Evolutionary conservation across 352 stramenopile genomes (phyloP).

Genomic region (Pythium oligandrum): DNA sequence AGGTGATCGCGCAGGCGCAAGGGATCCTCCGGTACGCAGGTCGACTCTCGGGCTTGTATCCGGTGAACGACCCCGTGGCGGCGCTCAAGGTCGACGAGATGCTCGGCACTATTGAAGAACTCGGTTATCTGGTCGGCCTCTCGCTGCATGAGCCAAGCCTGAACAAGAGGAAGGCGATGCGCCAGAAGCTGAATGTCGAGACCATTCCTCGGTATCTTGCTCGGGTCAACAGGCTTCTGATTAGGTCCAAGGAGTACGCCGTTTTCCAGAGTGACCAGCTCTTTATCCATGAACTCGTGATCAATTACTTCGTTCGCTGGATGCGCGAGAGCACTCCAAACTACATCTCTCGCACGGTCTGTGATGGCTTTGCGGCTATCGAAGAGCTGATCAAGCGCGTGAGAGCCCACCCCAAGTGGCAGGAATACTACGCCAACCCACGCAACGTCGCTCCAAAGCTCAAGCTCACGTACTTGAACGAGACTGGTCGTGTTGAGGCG

Average conservation of each 20-base stretch:
- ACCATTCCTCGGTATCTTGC: conserved; percentile 24
- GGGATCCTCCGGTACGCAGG: conserved; percentile 34
- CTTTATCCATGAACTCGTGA: conserved; percentile 26
- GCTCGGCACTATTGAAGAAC: conserved; percentile 22
- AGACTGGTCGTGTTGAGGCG: conserved; percentile 35
- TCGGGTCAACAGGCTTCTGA: conserved; percentile 23
- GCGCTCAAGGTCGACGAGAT: conserved; percentile 31
- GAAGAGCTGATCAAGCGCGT: conserved; percentile 17
- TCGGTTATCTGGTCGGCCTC: conserved; percentile 14
- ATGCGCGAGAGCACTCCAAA: conserved; percentile 24
- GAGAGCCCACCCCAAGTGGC: conserved; percentile 21
- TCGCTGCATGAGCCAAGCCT: conserved; percentile 23
- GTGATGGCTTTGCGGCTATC: conserved; percentile 15
- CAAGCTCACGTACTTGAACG: conserved; percentile 66
- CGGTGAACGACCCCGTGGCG: conserved; percentile 21
- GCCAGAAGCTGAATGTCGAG: conserved; percentile 19
- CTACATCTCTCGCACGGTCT: conserved; percentile 24
- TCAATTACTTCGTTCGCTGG: conserved; percentile 21
- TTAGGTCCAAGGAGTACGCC: conserved; percentile 18
- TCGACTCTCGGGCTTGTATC: conserved; percentile 29
- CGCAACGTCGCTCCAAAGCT: conserved; percentile 18
- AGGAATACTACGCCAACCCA: conserved; percentile 26
- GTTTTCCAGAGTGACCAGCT: conserved; percentile 15
- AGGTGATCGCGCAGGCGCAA: conserved; percentile 24
- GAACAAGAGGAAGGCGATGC: conserved; percentile 30